Percentiles rank a stretch among this genome's conserved stretches.
phyloP scores from a whole-genome alignment of 805 yeast species.

The Pichia scutulata region DNA sequence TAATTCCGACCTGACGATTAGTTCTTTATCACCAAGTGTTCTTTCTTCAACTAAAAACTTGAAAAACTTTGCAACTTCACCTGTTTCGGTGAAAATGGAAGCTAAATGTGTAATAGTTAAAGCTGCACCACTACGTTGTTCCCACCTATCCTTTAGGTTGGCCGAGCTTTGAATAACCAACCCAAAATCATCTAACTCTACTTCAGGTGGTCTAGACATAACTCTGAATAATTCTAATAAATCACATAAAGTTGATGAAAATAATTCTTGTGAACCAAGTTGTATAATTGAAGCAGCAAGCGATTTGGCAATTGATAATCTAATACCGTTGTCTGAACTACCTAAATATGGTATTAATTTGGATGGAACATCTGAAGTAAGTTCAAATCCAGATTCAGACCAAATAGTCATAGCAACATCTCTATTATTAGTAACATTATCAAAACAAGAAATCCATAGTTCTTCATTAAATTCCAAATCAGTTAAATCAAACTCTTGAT shows the following conservation, averaged over 20 bases:
- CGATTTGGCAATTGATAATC: slow-evolving; percentile 67
- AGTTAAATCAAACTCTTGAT: slow-evolving; percentile 68
- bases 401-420: slow-evolving; percentile 75
- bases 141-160: slow-evolving; percentile 73
- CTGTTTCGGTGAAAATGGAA: slow-evolving; percentile 33
- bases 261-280: slow-evolving; percentile 14
- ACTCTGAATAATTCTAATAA: slow-evolving; percentile 50
- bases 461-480: slow-evolving; percentile 38
- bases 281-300: slow-evolving; percentile 48
- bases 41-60: slow-evolving; percentile 47
- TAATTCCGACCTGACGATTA: slow-evolving; percentile 68
- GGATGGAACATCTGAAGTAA: slow-evolving; percentile 38
- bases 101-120: slow-evolving; percentile 52
- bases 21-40: slow-evolving; percentile 70
- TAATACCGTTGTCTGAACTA: slow-evolving; percentile 53
- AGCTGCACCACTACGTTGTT: slow-evolving; percentile 76
- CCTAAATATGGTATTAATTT: slow-evolving; percentile 45
- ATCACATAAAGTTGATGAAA: slow-evolving; percentile 33
- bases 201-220: slow-evolving; percentile 67
- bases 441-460: slow-evolving; percentile 72
- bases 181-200: slow-evolving; percentile 73
- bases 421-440: slow-evolving; percentile 54
- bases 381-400: slow-evolving; percentile 60
- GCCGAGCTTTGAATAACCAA: slow-evolving; percentile 55
- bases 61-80: slow-evolving; percentile 47